A percentile compares a stretch with the other conserved stretches of the same genome.
phyloP scores from a whole-genome alignment of 2,329 filamentous ascomycete genomes.

The Penicillium fuscoglaucum region DNA sequence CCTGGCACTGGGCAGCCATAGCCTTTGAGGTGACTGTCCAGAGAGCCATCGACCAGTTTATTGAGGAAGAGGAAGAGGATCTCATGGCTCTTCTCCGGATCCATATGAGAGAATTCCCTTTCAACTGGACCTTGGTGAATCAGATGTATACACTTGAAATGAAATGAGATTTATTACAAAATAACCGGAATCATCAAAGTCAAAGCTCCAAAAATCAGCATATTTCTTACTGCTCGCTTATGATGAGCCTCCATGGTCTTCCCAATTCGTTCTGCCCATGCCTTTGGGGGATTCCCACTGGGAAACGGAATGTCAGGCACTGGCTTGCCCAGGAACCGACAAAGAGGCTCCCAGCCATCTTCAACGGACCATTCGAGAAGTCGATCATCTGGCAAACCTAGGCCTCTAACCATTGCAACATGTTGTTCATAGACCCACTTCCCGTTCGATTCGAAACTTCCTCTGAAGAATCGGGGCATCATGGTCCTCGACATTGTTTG shows the following conservation, averaged over 20 bases:
- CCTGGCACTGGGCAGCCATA: no score
- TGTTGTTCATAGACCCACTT: conserved; percentile 19
- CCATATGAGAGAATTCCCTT: no score
- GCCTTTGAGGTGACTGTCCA: no score
- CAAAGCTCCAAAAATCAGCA: conserved; percentile 9
- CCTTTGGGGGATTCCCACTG: conserved; percentile 15
- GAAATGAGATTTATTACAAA: no score
- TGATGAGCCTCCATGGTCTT: conserved; percentile 18
- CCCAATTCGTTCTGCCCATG: conserved; percentile 20
- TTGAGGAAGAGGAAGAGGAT: no score
- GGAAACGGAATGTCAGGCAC: conserved; percentile 4
- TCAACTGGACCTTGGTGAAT: no score
- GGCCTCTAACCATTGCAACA: conserved; percentile 20
- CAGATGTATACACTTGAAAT: no score
- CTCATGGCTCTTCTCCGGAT: no score
- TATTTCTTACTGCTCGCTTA: conserved; percentile 17
- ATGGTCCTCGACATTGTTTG: conserved; percentile 18
- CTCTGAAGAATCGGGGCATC: conserved; percentile 21
- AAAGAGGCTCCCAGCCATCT: conserved; percentile 33
- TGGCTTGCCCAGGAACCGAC: conserved; percentile 11
- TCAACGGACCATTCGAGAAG: conserved; percentile 31
- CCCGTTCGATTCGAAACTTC: conserved; percentile 8
- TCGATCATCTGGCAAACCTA: conserved; percentile 18
- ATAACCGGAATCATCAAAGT: background rate
- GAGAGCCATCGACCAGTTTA: no score